phyloP scores from a whole-genome alignment of 2,329 filamentous ascomycete species.

The Allantophomopsis lycopodina region DNA sequence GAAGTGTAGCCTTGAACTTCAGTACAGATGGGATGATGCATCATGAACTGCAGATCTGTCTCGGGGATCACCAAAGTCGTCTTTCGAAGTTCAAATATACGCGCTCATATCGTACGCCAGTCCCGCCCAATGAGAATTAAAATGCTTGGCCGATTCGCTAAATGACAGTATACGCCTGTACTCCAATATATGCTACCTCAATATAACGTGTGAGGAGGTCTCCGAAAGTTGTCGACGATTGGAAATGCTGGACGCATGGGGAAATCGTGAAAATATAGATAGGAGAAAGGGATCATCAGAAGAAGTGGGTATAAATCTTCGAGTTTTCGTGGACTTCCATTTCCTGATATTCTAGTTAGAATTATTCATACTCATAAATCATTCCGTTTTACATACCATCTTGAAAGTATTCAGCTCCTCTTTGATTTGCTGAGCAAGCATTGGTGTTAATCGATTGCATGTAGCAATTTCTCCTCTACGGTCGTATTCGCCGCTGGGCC shows the following conservation, averaged over 20 bases:
- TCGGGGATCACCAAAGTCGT: neutral
- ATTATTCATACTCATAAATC: neutral
- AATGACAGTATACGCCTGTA: conserved; percentile 18
- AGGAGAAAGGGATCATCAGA: conserved; percentile 46
- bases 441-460: conserved; percentile 92
- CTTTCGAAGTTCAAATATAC: neutral
- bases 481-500: conserved; percentile 92
- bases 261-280: neutral
- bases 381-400: conserved; percentile 54
- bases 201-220: conserved; percentile 14
- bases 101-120: conserved; percentile 8
- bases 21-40: neutral
- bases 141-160: conserved; percentile 18
- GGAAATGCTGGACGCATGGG: neutral
- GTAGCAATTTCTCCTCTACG: conserved; percentile 91
- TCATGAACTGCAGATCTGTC: neutral
- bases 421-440: conserved; percentile 97
- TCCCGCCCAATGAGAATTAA: conserved; percentile 18
- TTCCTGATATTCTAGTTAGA: conserved; percentile 45
- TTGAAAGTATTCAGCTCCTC: conserved; percentile 99
- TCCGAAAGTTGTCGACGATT: conserved; percentile 3
- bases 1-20: neutral
- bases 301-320: conserved; percentile 99
- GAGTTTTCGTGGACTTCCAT: conserved; percentile 99
- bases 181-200: conserved; percentile 19